Evolutionary conservation across 352 stramenopile species (phyloP), one percentile per base, ranked within the genome.

Genomic region (Phytophthora rubi): DNA sequence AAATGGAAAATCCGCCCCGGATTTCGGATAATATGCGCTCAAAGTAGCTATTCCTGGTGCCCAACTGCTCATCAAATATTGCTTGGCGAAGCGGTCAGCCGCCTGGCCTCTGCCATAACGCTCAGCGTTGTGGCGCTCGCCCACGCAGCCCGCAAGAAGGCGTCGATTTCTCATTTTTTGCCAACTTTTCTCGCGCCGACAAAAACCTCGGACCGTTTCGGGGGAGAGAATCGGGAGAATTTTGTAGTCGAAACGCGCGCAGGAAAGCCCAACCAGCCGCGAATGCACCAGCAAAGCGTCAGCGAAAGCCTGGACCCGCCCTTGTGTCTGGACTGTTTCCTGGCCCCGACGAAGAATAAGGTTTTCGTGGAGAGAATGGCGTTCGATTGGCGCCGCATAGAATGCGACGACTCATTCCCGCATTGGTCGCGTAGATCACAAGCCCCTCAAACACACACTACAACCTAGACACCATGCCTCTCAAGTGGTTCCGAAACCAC

Each of bases 401-500:
- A 71, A 33, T 30, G 37, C 13, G 26, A 1, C 4, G 26, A 8
- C 15, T 62, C 66, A 77, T 75, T 75, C n/a, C 21, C 21, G 12
- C 68, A 71, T 59, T 28, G 30, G 30, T 59, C 59, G n/a, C 47
- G 23, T 52, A 45, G 35, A 66, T 52, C 58, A 30, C 66, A 78
- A 70, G 56, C 39, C 58, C 54, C 1, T 45, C 23, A 62, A 42
- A 42, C 35, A 42, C 9, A 42, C 35, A 26, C 23, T 26, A 3
- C 23, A 26, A 26, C 4, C 12, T 37, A 52, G 26, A 42, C 9
- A 49, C 12, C 52, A 78, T 78, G 71, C 66, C 61, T 23, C 45
- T 78, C 15, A 71, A 75, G 23, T 78, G 71, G 71, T 72, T 78
- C 44, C 63, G 47, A 28, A 42, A 52, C 21, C 63, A 75, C 42